phyloP scores from a whole-genome alignment of 1,284 basidiomycete species.

The Phellinidium pouzarii region DNA sequence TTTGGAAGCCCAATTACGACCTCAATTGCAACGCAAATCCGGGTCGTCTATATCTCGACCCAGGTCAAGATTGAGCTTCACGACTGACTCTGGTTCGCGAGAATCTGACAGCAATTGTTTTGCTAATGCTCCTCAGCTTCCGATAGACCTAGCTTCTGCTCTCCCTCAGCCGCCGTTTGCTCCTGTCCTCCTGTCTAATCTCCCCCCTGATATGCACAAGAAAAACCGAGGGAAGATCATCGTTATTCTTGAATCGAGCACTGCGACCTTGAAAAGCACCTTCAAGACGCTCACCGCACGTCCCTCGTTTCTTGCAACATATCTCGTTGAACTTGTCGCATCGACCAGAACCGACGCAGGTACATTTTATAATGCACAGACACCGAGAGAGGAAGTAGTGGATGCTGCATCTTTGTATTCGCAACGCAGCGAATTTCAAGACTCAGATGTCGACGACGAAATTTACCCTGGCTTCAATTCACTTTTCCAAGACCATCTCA shows the following conservation, averaged over 20 bases:
- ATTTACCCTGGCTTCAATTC: constrained; percentile 31
- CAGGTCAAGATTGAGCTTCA: not conserved
- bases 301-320: constrained; percentile 55
- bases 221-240: constrained; percentile 69
- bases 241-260: constrained; percentile 71
- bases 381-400: constrained; percentile 9
- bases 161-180: constrained; percentile 45
- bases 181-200: constrained; percentile 51
- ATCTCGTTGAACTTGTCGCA: constrained; percentile 44
- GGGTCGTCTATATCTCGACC: not conserved
- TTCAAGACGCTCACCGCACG: constrained; percentile 59
- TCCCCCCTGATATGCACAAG: constrained; percentile 67
- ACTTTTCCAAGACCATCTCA: constrained; percentile 52
- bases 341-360: constrained; percentile 20
- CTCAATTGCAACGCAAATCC: not conserved
- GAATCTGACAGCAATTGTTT: constrained; percentile 12
- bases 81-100: not conserved
- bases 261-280: constrained; percentile 54
- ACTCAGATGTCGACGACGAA: constrained; percentile 28
- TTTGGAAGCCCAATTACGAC: not conserved
- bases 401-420: constrained; percentile 40
- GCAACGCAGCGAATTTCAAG: constrained; percentile 28
- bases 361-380: constrained; percentile 20
- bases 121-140: constrained; percentile 12
- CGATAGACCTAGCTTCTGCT: constrained; percentile 13